Evolutionary conservation across 805 yeast species (phyloP).

Genomic region (Clavispora asparagi): DNA sequence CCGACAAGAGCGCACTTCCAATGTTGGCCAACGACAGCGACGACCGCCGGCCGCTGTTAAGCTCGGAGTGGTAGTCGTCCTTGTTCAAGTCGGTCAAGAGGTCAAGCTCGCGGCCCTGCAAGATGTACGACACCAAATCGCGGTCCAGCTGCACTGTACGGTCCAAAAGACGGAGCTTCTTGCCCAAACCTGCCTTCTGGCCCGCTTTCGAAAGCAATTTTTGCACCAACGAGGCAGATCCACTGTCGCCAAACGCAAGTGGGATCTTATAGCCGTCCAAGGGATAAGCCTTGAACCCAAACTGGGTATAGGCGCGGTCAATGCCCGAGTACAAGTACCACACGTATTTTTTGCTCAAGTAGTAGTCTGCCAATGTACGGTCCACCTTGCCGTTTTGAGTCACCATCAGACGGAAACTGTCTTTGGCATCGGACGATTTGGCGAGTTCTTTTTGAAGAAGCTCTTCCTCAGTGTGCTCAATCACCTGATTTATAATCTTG

Average conservation of each 20-base stretch:
- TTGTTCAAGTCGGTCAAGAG: conserved; percentile 34
- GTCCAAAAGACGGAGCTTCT: conserved; percentile 23
- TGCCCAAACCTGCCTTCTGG: conserved; percentile 18
- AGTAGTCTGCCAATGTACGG: conserved; percentile 24
- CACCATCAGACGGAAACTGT: conserved; percentile 30
- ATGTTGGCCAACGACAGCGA: conserved; percentile 31
- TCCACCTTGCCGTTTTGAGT: conserved; percentile 26
- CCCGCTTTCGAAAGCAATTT: conserved; percentile 13
- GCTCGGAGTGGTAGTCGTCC: conserved; percentile 27
- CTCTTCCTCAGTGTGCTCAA: conserved; percentile 26
- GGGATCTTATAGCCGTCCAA: conserved; percentile 32
- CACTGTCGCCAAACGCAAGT: conserved; percentile 10
- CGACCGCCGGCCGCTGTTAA: conserved; percentile 25
- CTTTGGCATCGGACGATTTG: conserved; percentile 18
- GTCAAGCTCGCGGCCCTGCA: conserved; percentile 31
- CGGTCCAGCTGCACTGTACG: conserved; percentile 20
- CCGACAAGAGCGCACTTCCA: conserved; percentile 18
- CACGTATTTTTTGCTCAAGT: conserved; percentile 30
- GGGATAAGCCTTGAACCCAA: conserved; percentile 49
- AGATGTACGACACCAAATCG: conserved; percentile 25
- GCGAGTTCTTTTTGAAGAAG: conserved; percentile 22
- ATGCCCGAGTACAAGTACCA: conserved; percentile 67
- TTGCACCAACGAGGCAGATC: conserved; percentile 17
- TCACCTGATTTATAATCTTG: conserved; percentile 21
- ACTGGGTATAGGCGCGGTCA: conserved; percentile 57